These are phyloP conservation scores for Eucalyptus globulus DNA, from an alignment of 345 rosid genomes.

Conservation along the genomic window DNA sequence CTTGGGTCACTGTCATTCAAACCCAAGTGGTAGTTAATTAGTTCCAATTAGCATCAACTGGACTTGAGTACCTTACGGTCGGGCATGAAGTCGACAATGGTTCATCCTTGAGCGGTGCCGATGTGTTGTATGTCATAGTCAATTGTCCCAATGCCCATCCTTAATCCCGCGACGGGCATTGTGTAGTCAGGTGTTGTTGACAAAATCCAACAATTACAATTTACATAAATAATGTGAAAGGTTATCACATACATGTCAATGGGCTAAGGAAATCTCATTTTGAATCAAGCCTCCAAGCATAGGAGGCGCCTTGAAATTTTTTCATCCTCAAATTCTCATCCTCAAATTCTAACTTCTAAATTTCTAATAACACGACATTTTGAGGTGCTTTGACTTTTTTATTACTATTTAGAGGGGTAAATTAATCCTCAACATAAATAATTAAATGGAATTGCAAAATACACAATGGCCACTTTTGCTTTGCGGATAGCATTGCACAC, in stretches of 20 bases:
- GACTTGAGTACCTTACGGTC: neutral
- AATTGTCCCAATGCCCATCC: too few species aligned
- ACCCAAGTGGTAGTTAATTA: neutral
- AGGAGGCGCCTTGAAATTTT: neutral
- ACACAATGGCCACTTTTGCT: neutral
- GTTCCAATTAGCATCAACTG: neutral
- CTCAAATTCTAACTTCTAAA: neutral
- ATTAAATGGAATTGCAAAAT: neutral
- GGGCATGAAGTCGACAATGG: too few species aligned
- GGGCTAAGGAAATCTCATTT: neutral
- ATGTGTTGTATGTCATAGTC: too few species aligned
- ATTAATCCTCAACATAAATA: neutral
- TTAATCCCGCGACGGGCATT: too few species aligned
- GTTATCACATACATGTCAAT: neutral
- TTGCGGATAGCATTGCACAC: neutral
- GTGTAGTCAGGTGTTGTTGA: neutral
- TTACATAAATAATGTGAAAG: neutral
- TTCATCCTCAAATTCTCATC: neutral
- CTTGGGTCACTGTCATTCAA: neutral
- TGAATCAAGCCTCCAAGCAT: neutral
- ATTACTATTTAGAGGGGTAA: neutral
- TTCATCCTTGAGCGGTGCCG: too few species aligned
- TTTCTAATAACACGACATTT: neutral
- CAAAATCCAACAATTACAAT: neutral
- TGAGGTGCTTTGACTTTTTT: neutral